Evolutionary conservation across 2,329 filamentous ascomycete genomes (phyloP).

Genomic region (Penicillium sclerotiorum): DNA sequence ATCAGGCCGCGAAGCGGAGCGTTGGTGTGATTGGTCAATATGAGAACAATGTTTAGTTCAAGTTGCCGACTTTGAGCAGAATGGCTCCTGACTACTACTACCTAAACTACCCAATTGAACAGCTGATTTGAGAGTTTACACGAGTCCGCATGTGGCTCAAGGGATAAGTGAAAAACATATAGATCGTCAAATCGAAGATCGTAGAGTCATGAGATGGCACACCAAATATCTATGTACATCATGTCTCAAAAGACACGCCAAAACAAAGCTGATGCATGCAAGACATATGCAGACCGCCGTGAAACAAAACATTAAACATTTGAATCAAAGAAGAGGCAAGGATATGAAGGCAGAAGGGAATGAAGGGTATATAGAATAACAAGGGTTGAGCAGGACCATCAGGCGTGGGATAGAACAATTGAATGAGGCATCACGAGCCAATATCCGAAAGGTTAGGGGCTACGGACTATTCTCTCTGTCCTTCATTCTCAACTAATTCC

Average conservation of each 20-base stretch:
- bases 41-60: no score
- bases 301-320: neutral
- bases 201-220: constrained; percentile 23
- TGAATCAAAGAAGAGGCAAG: constrained; percentile 1
- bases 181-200: no score
- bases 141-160: no score
- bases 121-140: neutral
- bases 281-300: constrained; percentile 2
- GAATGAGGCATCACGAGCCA: no score
- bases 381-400: no score
- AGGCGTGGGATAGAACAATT: no score
- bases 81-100: no score
- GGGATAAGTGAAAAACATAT: no score
- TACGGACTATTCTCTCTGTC: constrained; percentile 59
- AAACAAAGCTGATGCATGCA: constrained; percentile 14
- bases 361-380: neutral
- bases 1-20: no score
- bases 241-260: constrained; percentile 16
- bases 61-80: no score
- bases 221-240: constrained; percentile 27
- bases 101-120: no score
- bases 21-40: no score
- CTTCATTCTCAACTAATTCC: constrained; percentile 90
- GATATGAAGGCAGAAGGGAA: neutral
- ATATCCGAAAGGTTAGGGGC: neutral